Percentiles rank a stretch among this genome's conserved stretches.
phyloP scores from a whole-genome alignment of 2,329 filamentous ascomycete genomes.

The Plenodomus biglobosus region DNA sequence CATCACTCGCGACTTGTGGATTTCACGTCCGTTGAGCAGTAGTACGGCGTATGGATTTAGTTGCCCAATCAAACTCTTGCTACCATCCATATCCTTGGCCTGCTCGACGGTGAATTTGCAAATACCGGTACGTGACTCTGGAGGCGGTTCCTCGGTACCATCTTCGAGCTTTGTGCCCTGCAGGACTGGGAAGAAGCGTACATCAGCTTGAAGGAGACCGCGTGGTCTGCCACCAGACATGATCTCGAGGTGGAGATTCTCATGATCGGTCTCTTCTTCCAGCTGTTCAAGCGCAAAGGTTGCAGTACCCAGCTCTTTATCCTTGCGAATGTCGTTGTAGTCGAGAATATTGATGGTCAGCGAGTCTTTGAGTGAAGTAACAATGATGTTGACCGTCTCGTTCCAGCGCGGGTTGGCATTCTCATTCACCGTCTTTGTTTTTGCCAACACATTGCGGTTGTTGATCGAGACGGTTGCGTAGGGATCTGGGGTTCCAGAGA shows the following conservation, averaged over 20 bases:
- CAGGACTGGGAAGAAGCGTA: slow-evolving; percentile 94
- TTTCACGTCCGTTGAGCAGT: slow-evolving; percentile 86
- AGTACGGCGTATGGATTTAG: slow-evolving; percentile 90
- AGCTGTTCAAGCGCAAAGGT: slow-evolving; percentile 83
- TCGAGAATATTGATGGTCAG: slow-evolving; percentile 85
- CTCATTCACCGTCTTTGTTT: slow-evolving; percentile 85
- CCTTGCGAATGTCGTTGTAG: slow-evolving; percentile 94
- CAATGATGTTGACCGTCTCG: slow-evolving; percentile 92
- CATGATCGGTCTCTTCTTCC: slow-evolving; percentile 73
- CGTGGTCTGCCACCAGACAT: slow-evolving; percentile 80
- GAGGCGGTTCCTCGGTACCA: slow-evolving; percentile 76
- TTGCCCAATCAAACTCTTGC: slow-evolving; percentile 85
- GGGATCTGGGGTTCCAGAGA: slow-evolving; percentile 87
- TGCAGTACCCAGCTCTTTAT: slow-evolving; percentile 88
- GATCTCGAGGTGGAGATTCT: slow-evolving; percentile 84
- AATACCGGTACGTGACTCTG: slow-evolving; percentile 91
- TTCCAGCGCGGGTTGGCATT: slow-evolving; percentile 90
- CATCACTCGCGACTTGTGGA: slow-evolving; percentile 85
- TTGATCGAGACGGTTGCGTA: slow-evolving; percentile 87
- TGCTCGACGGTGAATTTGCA: slow-evolving; percentile 91
- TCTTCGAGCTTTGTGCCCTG: slow-evolving; percentile 71
- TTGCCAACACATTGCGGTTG: slow-evolving; percentile 74
- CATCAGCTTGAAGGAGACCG: slow-evolving; percentile 75
- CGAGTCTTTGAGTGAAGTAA: slow-evolving; percentile 86
- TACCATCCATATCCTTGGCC: slow-evolving; percentile 91